phyloP scores from a whole-genome alignment of 306 rosid species.

The Luffa aegyptiaca region DNA sequence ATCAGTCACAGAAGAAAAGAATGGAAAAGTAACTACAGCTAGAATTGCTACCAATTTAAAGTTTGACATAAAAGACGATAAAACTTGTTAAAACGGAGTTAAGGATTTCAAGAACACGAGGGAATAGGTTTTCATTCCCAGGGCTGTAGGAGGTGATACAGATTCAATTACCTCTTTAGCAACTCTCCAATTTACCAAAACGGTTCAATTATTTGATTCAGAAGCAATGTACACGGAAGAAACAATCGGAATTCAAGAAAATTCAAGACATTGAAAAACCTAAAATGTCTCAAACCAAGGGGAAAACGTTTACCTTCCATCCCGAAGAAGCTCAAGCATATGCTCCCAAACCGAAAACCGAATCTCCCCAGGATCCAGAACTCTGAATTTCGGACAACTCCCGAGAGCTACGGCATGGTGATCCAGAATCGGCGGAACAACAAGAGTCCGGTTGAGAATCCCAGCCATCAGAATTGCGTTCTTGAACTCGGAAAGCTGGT shows the following conservation, averaged over 20 bases:
- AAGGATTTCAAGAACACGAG: neutral
- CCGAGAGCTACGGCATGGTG: constrained; percentile 84
- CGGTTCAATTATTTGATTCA: neutral
- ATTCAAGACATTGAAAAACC: neutral
- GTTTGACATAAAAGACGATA: neutral
- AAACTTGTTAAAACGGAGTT: neutral
- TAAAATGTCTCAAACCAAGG: neutral
- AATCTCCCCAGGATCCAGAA: constrained; percentile 34
- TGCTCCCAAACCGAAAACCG: constrained; percentile 74
- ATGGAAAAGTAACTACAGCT: neutral
- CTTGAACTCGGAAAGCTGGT: constrained; percentile 78
- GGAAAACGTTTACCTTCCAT: constrained; percentile 38
- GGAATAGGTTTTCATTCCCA: neutral
- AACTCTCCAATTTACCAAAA: neutral
- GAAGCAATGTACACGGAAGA: neutral
- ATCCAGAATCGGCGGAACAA: constrained; percentile 73
- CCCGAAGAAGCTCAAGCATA: constrained; percentile 40
- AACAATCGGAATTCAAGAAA: neutral
- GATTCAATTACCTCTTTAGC: neutral
- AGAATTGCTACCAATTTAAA: neutral
- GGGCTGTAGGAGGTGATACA: neutral
- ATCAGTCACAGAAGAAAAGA: neutral
- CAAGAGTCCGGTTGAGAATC: constrained; percentile 69
- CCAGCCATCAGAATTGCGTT: constrained; percentile 51
- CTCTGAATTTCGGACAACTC: constrained; percentile 83